These are phyloP conservation scores for Pleurotus tuoliensis DNA, from an alignment of 768 basidiomycete genomes.

Conservation along the genomic window DNA sequence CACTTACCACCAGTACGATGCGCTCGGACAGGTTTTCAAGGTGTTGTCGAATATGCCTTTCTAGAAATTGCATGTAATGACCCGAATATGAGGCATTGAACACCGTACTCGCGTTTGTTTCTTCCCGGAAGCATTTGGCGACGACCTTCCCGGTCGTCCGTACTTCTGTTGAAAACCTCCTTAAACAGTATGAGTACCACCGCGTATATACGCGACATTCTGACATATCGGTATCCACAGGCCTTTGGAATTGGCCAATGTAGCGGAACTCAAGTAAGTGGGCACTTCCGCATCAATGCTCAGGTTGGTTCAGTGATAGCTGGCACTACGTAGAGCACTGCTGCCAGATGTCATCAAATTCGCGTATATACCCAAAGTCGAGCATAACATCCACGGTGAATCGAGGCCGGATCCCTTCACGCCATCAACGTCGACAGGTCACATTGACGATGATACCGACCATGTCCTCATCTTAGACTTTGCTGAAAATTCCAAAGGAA, in stretches of 20 bases:
- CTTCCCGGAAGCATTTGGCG: conserved; percentile 75
- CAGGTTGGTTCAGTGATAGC: not conserved
- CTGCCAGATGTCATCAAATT: conserved; percentile 79
- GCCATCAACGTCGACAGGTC: conserved; percentile 27
- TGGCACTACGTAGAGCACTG: conserved; percentile 52
- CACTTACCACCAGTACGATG: not conserved
- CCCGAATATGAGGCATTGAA: conserved; percentile 63
- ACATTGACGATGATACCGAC: conserved; percentile 23
- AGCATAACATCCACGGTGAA: conserved; percentile 52
- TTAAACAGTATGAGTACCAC: conserved; percentile 57
- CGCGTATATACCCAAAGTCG: conserved; percentile 67
- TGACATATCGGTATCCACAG: conserved; percentile 31
- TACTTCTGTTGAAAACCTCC: conserved; percentile 73
- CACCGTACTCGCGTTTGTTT: conserved; percentile 84
- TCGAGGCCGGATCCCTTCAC: conserved; percentile 35
- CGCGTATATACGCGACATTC: not conserved
- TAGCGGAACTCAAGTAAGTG: conserved; percentile 80
- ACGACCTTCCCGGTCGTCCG: conserved; percentile 74
- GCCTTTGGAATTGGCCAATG: conserved; percentile 69
- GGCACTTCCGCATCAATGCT: not conserved
- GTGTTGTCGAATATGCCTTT: conserved; percentile 20
- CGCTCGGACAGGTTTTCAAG: conserved; percentile 24
- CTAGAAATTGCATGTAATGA: not conserved
- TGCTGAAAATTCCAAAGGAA: conserved; percentile 30
- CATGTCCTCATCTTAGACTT: conserved; percentile 47